Evolutionary conservation across 139 green algal species (phyloP), one percentile per base, ranked within the genome.

Genomic region (Tetraselmis chui): DNA sequence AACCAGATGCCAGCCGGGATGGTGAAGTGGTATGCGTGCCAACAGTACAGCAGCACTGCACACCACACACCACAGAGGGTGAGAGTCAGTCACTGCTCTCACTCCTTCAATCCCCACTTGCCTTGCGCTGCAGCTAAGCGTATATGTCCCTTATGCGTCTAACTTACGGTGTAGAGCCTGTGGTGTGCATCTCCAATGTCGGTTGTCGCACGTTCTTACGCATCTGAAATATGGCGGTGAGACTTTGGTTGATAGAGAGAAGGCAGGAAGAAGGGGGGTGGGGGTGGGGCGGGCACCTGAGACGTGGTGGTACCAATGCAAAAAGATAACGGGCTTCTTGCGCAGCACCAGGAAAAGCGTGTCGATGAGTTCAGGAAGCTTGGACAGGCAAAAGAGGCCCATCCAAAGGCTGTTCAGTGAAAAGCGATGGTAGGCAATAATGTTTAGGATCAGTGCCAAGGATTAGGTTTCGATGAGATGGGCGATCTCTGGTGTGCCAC

Each of bases 41-140:
- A 79, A 29, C 76, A 79, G 76, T 79, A 79, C 5, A 79, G 76
- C 76, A 79, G 28, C 28, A 79, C 76, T 77, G 74, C 74, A 23
- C 23, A n/a, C 23, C 25, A 5, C 74, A 29, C 23, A 77, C 26
- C 74, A 29, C 23, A 5, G 18, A 5, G 2, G 74, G 74, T 77
- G 26, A 77, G 74, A 30, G 2, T 28, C 74, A 75, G 23, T 23
- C 59, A 75, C 23, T 23, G 23, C 23, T n/a, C 23, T 23, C 59
- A 75, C 23, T n/a, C n/a, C n/a, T n/a, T n/a, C n/a, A n/a, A n/a
- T n/a, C n/a, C n/a, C n/a, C n/a, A n/a, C n/a, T n/a, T n/a, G n/a
- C n/a, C n/a, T n/a, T n/a, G n/a, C n/a, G n/a, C n/a, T n/a, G n/a
- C n/a, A n/a, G n/a, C n/a, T n/a, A n/a, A n/a, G n/a, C n/a, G n/a